Evolutionary conservation across 345 rosid genomes (phyloP), one percentile per base, ranked within the genome.

Genomic region (Kandelia obovata): DNA sequence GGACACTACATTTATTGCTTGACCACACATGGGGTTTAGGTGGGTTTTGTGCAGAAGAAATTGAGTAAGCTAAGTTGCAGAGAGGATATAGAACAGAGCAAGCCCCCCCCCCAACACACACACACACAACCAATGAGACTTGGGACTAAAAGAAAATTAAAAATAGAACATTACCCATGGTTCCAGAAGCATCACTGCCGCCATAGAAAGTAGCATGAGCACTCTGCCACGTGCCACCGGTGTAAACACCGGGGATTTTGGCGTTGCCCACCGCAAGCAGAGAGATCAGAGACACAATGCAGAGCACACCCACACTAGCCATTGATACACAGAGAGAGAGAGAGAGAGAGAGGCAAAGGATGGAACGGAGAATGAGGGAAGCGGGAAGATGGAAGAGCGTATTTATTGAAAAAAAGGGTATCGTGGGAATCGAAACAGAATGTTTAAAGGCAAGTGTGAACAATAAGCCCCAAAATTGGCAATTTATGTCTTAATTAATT

Each of bases 161-260:
- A 53, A 34, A 31, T 5, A 10, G 4, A 26, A 27, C 35, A 4
- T 26, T 71, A 86, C 87, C 89, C 89, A 86, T 86, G 4, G 87
- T 86, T 16, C 89, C 87, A 11, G 89, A 82, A 71, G 89, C 87
- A 69, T 86, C 89, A 61, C 80, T 80, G 65, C 89, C 89, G 57
- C 89, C 89, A 58, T 86, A 86, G 79, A 86, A 86, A 26, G 89
- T 86, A 66, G 87, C 89, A 58, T 83, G 87, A 52, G 84, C 87
- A 6, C 43, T 65, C 59, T 82, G 68, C 89, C 89, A 86, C 5
- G 61, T 6, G 0, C 83, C 80, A 2, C 79, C 81, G 47, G 75
- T 2, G 80, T 63, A 86, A 32, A 75, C 79, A 0, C 84, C 87
- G 0, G 84, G 84, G 71, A 83, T 78, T 62, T 32, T 72, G 53